phyloP scores from a whole-genome alignment of 2,329 filamentous ascomycete species.

The Apiospora malaysiana region DNA sequence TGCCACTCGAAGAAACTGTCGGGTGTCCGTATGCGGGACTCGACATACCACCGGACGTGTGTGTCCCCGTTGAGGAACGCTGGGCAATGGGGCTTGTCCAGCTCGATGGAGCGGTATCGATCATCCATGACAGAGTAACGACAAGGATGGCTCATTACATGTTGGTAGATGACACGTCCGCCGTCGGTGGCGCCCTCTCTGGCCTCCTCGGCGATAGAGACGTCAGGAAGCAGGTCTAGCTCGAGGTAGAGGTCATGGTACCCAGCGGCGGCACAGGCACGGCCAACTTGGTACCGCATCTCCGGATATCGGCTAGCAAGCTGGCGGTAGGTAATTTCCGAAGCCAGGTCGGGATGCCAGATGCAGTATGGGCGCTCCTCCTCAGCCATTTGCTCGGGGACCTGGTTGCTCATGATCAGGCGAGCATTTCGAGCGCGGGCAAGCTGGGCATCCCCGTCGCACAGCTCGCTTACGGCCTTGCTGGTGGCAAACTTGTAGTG shows the following conservation, averaged over 20 bases:
- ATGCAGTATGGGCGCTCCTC: constrained; percentile 47
- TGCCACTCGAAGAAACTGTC: not conserved
- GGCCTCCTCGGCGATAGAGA: constrained; percentile 48
- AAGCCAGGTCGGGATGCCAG: constrained; percentile 46
- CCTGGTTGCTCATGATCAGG: constrained; percentile 43
- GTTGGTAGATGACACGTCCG: constrained; percentile 37
- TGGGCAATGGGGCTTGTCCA: not conserved
- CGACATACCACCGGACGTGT: constrained; percentile 30
- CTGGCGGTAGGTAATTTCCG: constrained; percentile 43
- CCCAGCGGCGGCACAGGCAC: constrained; percentile 47
- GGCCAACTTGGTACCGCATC: constrained; percentile 45
- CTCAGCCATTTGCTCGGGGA: constrained; percentile 36
- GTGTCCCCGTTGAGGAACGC: constrained; percentile 43
- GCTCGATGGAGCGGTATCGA: constrained; percentile 35
- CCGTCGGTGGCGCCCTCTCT: constrained; percentile 33
- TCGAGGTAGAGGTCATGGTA: constrained; percentile 43
- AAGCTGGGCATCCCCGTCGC: not conserved
- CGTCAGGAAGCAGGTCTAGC: constrained; percentile 45
- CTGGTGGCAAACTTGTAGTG: constrained; percentile 6
- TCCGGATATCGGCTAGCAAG: constrained; percentile 39
- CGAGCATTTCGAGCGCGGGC: constrained; percentile 39
- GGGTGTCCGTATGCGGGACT: not conserved
- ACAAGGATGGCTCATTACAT: constrained; percentile 36
- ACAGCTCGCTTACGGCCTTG: not conserved
- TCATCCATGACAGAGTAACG: constrained; percentile 46